Evolutionary conservation across 1,284 basidiomycete genomes (phyloP).

Genomic region (Leccinum fuscescens): DNA sequence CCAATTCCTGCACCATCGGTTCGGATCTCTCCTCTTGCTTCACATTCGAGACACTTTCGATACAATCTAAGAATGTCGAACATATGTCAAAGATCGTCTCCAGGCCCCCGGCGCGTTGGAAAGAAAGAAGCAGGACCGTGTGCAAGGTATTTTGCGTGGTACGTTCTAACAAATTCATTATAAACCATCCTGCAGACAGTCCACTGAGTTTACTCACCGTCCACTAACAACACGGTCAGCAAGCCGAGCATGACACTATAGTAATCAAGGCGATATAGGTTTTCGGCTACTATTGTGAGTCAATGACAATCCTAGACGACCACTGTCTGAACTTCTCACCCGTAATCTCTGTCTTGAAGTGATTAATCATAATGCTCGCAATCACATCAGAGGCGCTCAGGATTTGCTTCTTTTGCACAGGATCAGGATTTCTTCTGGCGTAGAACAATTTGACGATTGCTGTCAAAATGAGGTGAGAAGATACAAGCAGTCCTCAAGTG

Average conservation of each 20-base stretch:
- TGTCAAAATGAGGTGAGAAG: slow-evolving; percentile 31
- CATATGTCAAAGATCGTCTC: slow-evolving; percentile 66
- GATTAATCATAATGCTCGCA: slow-evolving; percentile 71
- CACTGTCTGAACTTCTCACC: slow-evolving; percentile 40
- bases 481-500: background rate
- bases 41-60: slow-evolving; percentile 51
- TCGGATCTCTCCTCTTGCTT: slow-evolving; percentile 57
- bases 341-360: slow-evolving; percentile 59
- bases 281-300: slow-evolving; percentile 42
- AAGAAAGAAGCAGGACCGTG: slow-evolving; percentile 76
- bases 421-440: slow-evolving; percentile 76
- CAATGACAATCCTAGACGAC: background rate
- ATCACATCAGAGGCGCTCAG: slow-evolving; percentile 66
- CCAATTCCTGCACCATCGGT: slow-evolving; percentile 57
- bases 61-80: slow-evolving; percentile 53
- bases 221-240: slow-evolving; percentile 74
- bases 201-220: slow-evolving; percentile 56
- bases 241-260: slow-evolving; percentile 79
- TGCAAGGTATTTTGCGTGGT: slow-evolving; percentile 74
- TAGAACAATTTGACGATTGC: slow-evolving; percentile 88
- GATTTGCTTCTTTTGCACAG: slow-evolving; percentile 78
- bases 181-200: background rate
- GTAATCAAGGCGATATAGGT: slow-evolving; percentile 57
- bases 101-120: slow-evolving; percentile 75
- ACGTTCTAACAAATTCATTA: slow-evolving; percentile 53